These are phyloP conservation scores for Acarospora socialis DNA, from an alignment of 2,329 filamentous ascomycete genomes.

Conservation along the genomic window DNA sequence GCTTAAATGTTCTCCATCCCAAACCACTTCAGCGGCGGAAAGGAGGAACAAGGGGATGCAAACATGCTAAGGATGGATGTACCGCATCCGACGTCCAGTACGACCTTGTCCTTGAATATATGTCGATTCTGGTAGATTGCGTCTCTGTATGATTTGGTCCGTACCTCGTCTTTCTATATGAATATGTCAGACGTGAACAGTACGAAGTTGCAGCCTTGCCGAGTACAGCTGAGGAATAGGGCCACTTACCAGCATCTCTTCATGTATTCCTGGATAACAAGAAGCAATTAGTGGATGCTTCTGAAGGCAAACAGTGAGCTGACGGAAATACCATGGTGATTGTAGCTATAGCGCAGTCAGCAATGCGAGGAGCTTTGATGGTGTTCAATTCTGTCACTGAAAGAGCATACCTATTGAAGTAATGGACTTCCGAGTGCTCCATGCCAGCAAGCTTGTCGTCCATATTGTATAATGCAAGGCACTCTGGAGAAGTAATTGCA, in stretches of 20 bases:
- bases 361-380: too few relatives aligned
- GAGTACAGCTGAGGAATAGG: too few relatives aligned
- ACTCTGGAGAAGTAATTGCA: constrained; percentile 18
- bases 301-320: constrained; percentile 5
- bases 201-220: too few relatives aligned
- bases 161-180: constrained; percentile 87
- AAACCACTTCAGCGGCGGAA: constrained; percentile 11
- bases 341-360: constrained; percentile 51
- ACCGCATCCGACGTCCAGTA: constrained; percentile 94
- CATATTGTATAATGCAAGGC: constrained; percentile 21
- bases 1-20: constrained; percentile 8
- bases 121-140: constrained; percentile 95
- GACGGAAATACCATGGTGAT: constrained; percentile 71
- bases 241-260: constrained; percentile 20
- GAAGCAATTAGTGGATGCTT: constrained; percentile 8
- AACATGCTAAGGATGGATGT: constrained; percentile 98
- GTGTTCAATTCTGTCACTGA: too few relatives aligned
- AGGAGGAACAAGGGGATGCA: constrained; percentile 21
- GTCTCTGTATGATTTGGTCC: constrained; percentile 92
- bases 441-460: constrained; percentile 42
- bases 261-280: constrained; percentile 17
- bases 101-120: constrained; percentile 79
- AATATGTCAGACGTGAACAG: constrained; percentile 5
- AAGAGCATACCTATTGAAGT: constrained; percentile 87
- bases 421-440: constrained; percentile 94